Evolutionary conservation across 805 yeast genomes (phyloP), one percentile per base, ranked within the genome.

Genomic region (Yamadazyma phyllophila): DNA sequence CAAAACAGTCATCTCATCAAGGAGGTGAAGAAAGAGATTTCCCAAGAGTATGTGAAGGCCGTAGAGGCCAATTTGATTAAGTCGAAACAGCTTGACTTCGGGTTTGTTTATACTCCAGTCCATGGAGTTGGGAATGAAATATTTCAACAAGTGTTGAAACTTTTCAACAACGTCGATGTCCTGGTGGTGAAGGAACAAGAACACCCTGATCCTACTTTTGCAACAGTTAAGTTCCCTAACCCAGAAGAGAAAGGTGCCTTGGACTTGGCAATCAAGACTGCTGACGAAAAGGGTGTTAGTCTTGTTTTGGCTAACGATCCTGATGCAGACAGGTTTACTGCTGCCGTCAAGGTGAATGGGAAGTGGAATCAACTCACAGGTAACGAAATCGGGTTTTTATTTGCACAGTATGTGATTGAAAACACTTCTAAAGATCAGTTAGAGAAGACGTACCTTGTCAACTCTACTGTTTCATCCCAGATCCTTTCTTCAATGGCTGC

Each of bases 201-300:
- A 3, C 15, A 51, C 0, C 96, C 98, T 0, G 91, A 94, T 62
- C 96, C 98, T 0, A 79, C 74, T 26, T 92, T 92, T 59, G 79
- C 90, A 1, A 87, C 97, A 0, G 97, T 92, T 7, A 66, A 63
- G 36, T 92, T 92, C 57, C 99, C 99, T 4, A 92, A 92, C 58
- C 99, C 99, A 0, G 99, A 92, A 63, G 99, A 92, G 58, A 80
- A 82, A 51, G 97, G 97, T 2, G 98, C 98, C 0, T 70, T 94
- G 45, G 85, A 81, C 52, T 59, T 84, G 43, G 92, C 96, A 0
- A 82, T 83, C 14, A 42, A 59, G 8, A 61, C 65, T 2, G 97
- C 96, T 0, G 82, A 86, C 34, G 43, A 51, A 1, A 60, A 65
- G 2, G 72, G 72, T 0, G 62, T 76, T 17, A 60, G 67, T 2